Base-by-base conservation (phyloP, 371 early-diverging fungal species). In the Dipsacomyces acuminosporus region DNA sequence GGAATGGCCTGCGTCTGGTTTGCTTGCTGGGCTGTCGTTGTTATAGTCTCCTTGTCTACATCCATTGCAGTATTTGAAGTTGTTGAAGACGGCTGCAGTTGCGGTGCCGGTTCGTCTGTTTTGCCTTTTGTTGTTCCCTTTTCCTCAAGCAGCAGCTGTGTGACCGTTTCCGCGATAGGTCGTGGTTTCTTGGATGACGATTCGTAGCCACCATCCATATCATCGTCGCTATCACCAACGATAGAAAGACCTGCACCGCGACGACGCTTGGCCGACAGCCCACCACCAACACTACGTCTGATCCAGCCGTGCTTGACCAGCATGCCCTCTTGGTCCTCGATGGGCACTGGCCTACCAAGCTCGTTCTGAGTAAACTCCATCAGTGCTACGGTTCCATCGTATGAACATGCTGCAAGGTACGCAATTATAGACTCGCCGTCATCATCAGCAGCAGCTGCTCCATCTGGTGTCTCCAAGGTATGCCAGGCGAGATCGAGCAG, bases 401-500 rank as follows among this genome's bases (percentile, higher is more conserved):
- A 89, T 14, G 94, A 90, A 54, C 93, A 94, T 4, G 90, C 93
- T 38, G 85, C 81, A 23, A 97, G 64, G 2, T 65, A 74, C 30
- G 77, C 78, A 2, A 95, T 95, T 0, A 49, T 49, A 3, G 48
- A 17, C 22, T 34, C 17, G 85, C 80, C 9, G 86, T 62, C 88
- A 81, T 81, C 57, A 15, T 46, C 17, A 6, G 8, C 25, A 17
- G 42, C 23, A 17, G 45, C 17, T 43, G n/a, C n/a, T n/a, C n/a
- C n/a, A 15, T 8, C 26, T 19, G 46, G 5, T 5, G 23, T 14
- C 1, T 34, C 46, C 1, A 38, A 22, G 3, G 52, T 53, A 56
- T 80, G 83, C 94, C 98, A 98, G 17, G 88, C 74, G 34, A 96
- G 63, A 72, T 96, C 98, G 53, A 91, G 74, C 19, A 94, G 82